Conservation (phyloP, 1,139 yeast genomes). For the Protomyces arabidopsidicola region DNA sequence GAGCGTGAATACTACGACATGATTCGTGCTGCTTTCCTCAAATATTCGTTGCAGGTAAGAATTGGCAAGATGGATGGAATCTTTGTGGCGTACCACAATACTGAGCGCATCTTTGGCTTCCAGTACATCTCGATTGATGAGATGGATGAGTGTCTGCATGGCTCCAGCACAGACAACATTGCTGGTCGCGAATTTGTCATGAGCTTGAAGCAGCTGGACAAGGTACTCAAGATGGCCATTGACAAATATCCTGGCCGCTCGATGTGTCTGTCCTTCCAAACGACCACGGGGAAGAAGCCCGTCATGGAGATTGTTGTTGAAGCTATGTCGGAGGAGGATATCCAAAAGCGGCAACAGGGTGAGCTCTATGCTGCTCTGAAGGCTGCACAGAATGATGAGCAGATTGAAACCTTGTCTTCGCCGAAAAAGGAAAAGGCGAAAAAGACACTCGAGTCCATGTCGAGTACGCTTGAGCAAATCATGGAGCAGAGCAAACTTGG, state of each 20-base stretch:
- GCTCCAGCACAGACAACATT: conserved; percentile 48
- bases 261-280: conserved; percentile 19
- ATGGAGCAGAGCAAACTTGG: not conserved
- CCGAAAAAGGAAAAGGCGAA: conserved; percentile 3
- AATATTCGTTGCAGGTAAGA: conserved; percentile 84
- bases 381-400: conserved; percentile 18
- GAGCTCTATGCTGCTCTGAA: conserved; percentile 13
- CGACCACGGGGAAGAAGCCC: conserved; percentile 9
- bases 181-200: conserved; percentile 71
- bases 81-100: conserved; percentile 83
- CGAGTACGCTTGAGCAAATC: conserved; percentile 19
- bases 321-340: conserved; percentile 20
- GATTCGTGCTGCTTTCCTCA: conserved; percentile 68
- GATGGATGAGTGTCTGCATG: conserved; percentile 59
- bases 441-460: conserved; percentile 20
- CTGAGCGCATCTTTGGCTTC: conserved; percentile 77
- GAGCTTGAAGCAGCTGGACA: conserved; percentile 56
- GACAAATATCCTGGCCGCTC: conserved; percentile 35
- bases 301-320: conserved; percentile 19
- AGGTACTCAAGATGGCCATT: conserved; percentile 47
- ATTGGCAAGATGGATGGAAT: conserved; percentile 98
- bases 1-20: conserved; percentile 76
- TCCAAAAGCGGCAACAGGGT: conserved; percentile 14
- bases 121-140: conserved; percentile 74
- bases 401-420: conserved; percentile 7